Evolutionary conservation across 2,329 filamentous ascomycete genomes (phyloP), one percentile per base, ranked within the genome.

Genomic region (Lasiodiplodia sp.): DNA sequence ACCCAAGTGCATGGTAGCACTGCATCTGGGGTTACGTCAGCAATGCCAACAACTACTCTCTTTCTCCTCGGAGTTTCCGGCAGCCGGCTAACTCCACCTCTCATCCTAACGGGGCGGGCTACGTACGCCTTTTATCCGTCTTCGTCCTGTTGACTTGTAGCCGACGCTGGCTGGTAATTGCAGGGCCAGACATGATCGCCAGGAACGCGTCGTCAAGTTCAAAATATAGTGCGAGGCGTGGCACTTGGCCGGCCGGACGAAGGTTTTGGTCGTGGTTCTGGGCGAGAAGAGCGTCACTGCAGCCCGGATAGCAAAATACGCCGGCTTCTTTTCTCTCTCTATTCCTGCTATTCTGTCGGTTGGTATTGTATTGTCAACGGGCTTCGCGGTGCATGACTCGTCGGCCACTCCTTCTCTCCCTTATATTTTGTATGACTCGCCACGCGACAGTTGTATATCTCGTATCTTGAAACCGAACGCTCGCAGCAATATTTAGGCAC

Each of bases 341-440:
- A 25, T 37, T 10, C 21, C 34, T 11, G 5, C 10, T 11, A 62
- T 62, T 38, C n/a, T 14, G 8, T 8, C 14, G 7, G 51, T 64
- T 31, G 31, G 12, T 47, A 51, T 23, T 12, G 44, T 63, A 11
- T 52, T 28, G 31, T 34, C 31, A 34, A 34, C 31, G 31, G 31
- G 8, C 7, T 53, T 47, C 4, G 28, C 18, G 11, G 12, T 25
- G 23, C 60, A 64, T 64, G 60, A 64, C 60, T 64, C 60, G 60
- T 28, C 8, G 12, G 28, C 6, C 47, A 25, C 40, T 64, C 44
- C 18, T 38, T 53, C 38, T n/a, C 47, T 64, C 60, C 60, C 60
- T 53, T 53, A 52, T 52, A 64, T 64, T 64, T 51, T 16, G 47
- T 64, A 52, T 64, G 60, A 64, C 60, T 64, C 60, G 60, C 47